Evolutionary conservation across 148 eudicot genomes (phyloP), one percentile per base, ranked within the genome.

Genomic region (Beta vulgaris): DNA sequence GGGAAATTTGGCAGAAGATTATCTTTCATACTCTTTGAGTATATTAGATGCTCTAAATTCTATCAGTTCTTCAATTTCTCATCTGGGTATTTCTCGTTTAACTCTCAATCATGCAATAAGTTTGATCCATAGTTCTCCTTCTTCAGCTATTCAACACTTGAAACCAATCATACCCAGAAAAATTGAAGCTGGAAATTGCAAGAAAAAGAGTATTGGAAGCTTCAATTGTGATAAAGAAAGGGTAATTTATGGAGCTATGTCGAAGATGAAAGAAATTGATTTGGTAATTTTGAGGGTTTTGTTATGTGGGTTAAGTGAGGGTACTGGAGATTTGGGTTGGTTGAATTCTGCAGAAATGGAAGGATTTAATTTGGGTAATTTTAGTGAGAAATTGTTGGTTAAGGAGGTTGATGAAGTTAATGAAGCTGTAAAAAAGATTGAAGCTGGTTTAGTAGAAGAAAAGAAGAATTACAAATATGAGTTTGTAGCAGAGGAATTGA

Each of bases 361-460:
- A n/a, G 78, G 70, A 18, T 63, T 84, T 61, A 75, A 84, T 68
- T 74, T 63, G 16, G 77, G 64, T 16, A 57, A 35, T 31, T n/a
- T 59, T 53, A 29, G 31, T 16, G 51, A 57, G 32, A 63, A 44
- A 60, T 61, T 58, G 53, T 12, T 46, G 42, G 57, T 83, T 8
- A 81, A 78, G 79, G 97, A 92, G 79, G 78, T 89, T 44, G 72
- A 58, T 28, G 85, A 85, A 37, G 85, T 86, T 35, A 85, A 88
- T 73, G 82, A 74, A 28, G 76, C 69, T 3, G 78, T 79, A 43
- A 69, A 69, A 46, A 29, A 42, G 23, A 34, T 69, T 21, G 80
- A 29, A 26, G 75, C 15, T 18, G 74, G 25, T 66, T 64, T 75
- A 39, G 23, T 23, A n/a, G 53, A 39, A 37, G 72, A n/a, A 15